phyloP scores from a whole-genome alignment of 2,329 filamentous ascomycete species.

The Calonectria honghensis region DNA sequence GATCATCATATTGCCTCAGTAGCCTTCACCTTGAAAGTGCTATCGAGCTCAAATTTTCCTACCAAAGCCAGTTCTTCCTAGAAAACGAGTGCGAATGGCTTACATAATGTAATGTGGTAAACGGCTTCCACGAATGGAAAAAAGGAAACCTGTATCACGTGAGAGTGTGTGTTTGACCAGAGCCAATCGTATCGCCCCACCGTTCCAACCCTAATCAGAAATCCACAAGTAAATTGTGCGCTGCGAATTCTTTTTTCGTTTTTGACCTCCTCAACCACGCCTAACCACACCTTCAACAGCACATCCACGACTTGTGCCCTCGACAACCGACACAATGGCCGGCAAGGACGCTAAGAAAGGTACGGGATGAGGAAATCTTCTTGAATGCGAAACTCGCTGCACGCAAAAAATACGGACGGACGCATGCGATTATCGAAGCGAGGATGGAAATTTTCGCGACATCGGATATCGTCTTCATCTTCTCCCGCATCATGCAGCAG shows the following conservation, averaged over 20 bases:
- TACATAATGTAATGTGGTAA: constrained; percentile 29
- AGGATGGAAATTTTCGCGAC: constrained; percentile 44
- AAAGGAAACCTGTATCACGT: constrained; percentile 38
- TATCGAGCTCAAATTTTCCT: background rate
- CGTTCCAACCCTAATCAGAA: constrained; percentile 52
- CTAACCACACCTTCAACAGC: constrained; percentile 52
- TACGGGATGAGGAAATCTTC: constrained; percentile 61
- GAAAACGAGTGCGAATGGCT: constrained; percentile 6
- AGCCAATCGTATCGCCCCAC: constrained; percentile 38
- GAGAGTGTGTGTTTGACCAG: background rate
- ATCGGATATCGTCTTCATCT: constrained; percentile 43
- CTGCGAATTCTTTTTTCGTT: constrained; percentile 43
- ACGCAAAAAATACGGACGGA: constrained; percentile 34
- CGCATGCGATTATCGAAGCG: constrained; percentile 38
- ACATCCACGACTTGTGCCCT: constrained; percentile 53
- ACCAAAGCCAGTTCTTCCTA: background rate
- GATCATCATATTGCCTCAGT: background rate
- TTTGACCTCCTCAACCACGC: constrained; percentile 44
- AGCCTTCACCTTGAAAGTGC: background rate
- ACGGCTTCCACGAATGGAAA: background rate
- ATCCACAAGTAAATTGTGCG: constrained; percentile 49
- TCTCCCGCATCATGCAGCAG: constrained; percentile 78
- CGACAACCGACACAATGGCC: constrained; percentile 59
- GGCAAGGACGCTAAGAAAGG: constrained; percentile 65
- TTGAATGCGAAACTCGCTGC: constrained; percentile 43